Base-by-base conservation (phyloP, 768 basidiomycete genomes). In the Tulasnella sp. region DNA sequence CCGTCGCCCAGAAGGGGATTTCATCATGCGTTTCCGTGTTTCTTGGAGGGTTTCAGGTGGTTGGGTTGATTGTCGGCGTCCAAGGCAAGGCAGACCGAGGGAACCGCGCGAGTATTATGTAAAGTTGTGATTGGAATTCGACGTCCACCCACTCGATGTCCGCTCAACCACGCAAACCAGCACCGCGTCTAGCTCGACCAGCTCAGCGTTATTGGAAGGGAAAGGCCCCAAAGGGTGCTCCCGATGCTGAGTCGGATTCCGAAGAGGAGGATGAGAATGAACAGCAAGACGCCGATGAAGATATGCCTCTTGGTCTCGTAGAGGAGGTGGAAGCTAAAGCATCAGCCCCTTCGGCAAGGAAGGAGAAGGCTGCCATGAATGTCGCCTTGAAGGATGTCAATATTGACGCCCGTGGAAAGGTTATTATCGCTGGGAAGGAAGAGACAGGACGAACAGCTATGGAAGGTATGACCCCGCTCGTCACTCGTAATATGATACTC, bases 151-250 rank as follows among this genome's bases (percentile, higher is more conserved):
- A n/a, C n/a, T 27, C 8, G 5, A 57, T 57, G 55, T 57, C 55
- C 6, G 37, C 29, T 23, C 41, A 46, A 57, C 43, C 59, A 7
- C 57, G 59, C 15, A 89, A 89, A 63, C 78, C 80, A 59, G 86
- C 86, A 6, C 79, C 83, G 19, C 80, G 86, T n/a, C 75, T 81
- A 6, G 77, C 87, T n/a, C 73, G 76, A 50, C 87, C 91, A 4
- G 88, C 80, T 2, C 84, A 79, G 5, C 84, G 91, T 2, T 93
- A 94, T 69, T 87, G 88, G 82, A 86, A 85, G 63, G 91, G 91
- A 55, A 88, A 89, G 63, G 86, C 81, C 0, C 89, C 89, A 0
- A 89, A 87, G 68, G 86, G 85, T 43, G 75, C 71, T 32, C 49
- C 55, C 11, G 49, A 42, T 49, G 71, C 71, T 1, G 79, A 79